Evolutionary conservation across 2,329 filamentous ascomycete genomes (phyloP), one percentile per base, ranked within the genome.

Genomic region (Pseudopithomyces maydicus): DNA sequence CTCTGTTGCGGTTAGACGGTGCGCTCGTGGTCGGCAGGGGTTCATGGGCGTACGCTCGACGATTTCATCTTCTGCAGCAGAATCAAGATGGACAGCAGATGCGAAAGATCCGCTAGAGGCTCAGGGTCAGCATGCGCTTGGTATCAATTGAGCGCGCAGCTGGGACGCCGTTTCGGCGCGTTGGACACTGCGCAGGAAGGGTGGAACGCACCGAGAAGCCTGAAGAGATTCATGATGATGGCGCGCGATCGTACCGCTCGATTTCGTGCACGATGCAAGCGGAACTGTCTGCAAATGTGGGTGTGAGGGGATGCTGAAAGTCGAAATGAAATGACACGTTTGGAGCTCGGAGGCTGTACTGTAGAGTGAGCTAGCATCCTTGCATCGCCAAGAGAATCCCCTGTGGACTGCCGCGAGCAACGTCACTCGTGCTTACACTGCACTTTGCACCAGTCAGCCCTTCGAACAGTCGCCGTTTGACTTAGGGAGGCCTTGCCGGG

Each of bases 31-130:
- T 33, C 11, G 46, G 45, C 14, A 46, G 36, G 19, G 12, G 19
- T 12, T 23, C 8, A 38, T 6, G n/a, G 15, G 78, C 88, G 60
- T 83, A 97, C 94, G 75, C 91, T 96, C 44, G 95, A 88, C 55
- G 77, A 79, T 69, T 89, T 88, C 92, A 99, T 99, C 84, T 99
- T 99, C 76, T 96, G 92, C 62, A 99, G 84, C 60, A 99, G 83
- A 70, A 99, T 97, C 70, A 97, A 84, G 74, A 99, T 97, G 52
- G 94, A 98, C 63, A 90, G 84, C 70, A 99, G 81, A 83, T 99
- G 95, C 82, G 92, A 97, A 76, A 99, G 86, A 84, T 99, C 95
- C 81, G 88, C 93, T 97, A 67, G 15, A 57, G 38, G 11, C 26
- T 54, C 38, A 47, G 43, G 57, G 58, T 75, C 62, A 74, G 69